Evolutionary conservation across 495 filamentous ascomycete genomes (phyloP).

Genomic region (Penicillium paxilli): DNA sequence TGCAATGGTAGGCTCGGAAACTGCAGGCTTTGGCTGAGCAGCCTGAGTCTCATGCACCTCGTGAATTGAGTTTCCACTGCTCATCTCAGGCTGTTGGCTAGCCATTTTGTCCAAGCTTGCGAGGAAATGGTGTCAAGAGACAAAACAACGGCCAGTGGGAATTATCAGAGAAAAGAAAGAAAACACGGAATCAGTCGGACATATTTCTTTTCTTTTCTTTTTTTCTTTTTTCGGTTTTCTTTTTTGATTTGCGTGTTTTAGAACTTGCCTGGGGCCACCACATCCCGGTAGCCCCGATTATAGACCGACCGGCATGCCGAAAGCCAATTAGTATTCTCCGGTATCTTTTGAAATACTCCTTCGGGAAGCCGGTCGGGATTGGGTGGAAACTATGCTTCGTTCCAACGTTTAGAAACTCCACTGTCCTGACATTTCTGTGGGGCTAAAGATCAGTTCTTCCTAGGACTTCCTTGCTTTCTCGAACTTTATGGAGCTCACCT

Average conservation of each 20-base stretch:
- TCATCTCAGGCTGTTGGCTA: conserved; percentile 4
- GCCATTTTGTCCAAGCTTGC: conserved; percentile 6
- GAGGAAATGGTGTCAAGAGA: background rate
- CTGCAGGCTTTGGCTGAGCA: background rate
- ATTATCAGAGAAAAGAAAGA: background rate
- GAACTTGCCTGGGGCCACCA: background rate
- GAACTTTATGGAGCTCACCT: background rate
- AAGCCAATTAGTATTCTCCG: conserved; percentile 4
- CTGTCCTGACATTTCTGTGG: background rate
- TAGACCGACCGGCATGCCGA: conserved; percentile 10
- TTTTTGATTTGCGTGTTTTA: background rate
- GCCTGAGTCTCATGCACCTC: background rate
- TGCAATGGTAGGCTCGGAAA: background rate
- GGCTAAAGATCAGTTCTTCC: background rate
- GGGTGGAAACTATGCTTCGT: background rate
- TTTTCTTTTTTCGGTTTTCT: background rate
- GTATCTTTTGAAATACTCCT: background rate
- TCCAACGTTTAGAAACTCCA: background rate
- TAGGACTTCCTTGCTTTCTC: background rate
- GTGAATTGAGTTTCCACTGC: conserved; percentile 9
- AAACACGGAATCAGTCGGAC: background rate
- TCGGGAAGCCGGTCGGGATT: conserved; percentile 10
- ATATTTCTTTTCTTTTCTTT: background rate
- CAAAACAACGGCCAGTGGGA: background rate
- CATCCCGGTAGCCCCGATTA: conserved; percentile 2